Evolutionary conservation across 2,329 filamentous ascomycete genomes (phyloP).

Genomic region (Fusarium musae): DNA sequence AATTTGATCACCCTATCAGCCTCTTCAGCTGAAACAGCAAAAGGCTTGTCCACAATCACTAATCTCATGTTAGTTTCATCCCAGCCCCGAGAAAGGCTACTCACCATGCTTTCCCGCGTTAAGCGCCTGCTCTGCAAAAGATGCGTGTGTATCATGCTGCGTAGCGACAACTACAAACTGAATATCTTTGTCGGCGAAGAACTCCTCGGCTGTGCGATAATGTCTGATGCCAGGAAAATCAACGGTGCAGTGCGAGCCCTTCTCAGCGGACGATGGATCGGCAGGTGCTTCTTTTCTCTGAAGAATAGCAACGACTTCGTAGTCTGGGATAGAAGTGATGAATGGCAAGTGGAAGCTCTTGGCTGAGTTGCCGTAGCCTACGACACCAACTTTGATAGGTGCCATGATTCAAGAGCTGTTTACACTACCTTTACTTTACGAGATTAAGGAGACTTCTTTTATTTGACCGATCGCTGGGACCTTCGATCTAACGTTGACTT

Average conservation of each 20-base stretch:
- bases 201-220: conserved; percentile 67
- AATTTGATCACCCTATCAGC: conserved; percentile 34
- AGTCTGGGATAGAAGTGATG: conserved; percentile 58
- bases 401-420: conserved; percentile 35
- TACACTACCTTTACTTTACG: too few species aligned
- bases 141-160: conserved; percentile 32
- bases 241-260: conserved; percentile 58
- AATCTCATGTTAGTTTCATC: not conserved
- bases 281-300: conserved; percentile 56
- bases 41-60: conserved; percentile 40
- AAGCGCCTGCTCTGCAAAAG: conserved; percentile 33
- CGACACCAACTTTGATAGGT: conserved; percentile 58
- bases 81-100: rapidly evolving
- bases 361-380: conserved; percentile 62
- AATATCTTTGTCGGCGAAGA: conserved; percentile 67
- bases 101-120: conserved; percentile 35
- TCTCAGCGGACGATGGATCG: conserved; percentile 36
- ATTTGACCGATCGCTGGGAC: not conserved
- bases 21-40: conserved; percentile 29
- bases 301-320: conserved; percentile 59
- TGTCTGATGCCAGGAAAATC: conserved; percentile 62
- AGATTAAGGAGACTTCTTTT: not conserved
- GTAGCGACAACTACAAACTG: conserved; percentile 67
- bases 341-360: conserved; percentile 63
- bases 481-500: not conserved